Evolutionary conservation across 2,329 filamentous ascomycete species (phyloP).

Genomic region (Pseudocercospora pini-densiflorae): DNA sequence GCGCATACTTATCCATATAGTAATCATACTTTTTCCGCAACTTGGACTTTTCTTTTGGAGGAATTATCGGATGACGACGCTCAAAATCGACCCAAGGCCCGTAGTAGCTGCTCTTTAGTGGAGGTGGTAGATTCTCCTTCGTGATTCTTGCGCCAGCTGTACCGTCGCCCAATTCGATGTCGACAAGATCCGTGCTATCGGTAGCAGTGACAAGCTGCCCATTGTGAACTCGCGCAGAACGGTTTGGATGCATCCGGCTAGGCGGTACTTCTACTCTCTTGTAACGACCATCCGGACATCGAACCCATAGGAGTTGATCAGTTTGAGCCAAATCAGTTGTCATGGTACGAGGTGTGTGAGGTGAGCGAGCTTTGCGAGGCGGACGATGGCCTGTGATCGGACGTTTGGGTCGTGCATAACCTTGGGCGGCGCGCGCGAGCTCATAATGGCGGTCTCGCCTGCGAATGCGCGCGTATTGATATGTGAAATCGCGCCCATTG

Average conservation of each 20-base stretch:
- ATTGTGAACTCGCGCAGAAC: not conserved
- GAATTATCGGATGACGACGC: not conserved
- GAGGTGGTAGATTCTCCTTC: not conserved
- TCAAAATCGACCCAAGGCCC: not conserved
- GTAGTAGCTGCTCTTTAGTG: not conserved
- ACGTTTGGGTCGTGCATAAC: not conserved
- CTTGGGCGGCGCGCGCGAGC: not conserved
- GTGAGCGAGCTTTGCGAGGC: not conserved
- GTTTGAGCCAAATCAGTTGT: not conserved
- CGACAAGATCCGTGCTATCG: not conserved
- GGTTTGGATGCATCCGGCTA: not conserved
- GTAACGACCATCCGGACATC: not conserved
- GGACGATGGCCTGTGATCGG: not conserved
- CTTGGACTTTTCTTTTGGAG: not conserved
- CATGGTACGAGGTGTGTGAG: not conserved
- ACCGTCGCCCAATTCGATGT: not conserved
- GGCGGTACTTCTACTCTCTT: not conserved
- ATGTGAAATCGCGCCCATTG: not conserved
- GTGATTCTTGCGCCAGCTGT: not conserved
- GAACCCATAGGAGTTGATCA: not conserved
- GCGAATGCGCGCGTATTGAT: not conserved
- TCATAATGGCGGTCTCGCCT: not conserved
- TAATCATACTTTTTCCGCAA: not conserved
- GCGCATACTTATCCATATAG: not conserved
- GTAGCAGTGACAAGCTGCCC: not conserved